Evolutionary conservation across 495 filamentous ascomycete genomes (phyloP), one percentile per base, ranked within the genome.

Genomic region (Trichoderma reesei): DNA sequence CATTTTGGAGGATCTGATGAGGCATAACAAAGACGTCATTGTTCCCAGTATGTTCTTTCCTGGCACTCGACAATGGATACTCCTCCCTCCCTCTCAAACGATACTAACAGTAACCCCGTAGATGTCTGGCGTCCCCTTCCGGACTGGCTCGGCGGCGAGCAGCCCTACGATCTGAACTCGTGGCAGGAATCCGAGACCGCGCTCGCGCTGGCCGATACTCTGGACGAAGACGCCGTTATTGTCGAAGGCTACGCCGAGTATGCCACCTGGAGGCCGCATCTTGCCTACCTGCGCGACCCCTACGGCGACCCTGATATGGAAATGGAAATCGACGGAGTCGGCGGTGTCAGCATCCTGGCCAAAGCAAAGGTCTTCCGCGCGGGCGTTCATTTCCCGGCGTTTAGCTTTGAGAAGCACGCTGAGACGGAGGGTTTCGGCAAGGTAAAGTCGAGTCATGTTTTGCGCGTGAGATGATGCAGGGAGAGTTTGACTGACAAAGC

Each of bases 161-260:
- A 99, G 72, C 95, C 95, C 0, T 99, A 99, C 71, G 95, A 99
- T 78, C 77, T 99, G 72, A 99, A 99, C 70, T 97, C 92, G 1
- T 99, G 95, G 95, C 95, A 98, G 74, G 95, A 99, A 74, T 98
- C 95, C 0, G 95, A 99, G 67, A 98, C 95, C 0, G 95, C 95
- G 0, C 79, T 99, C 56, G 90, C 90, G 4, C 83, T 99, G 33
- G 95, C 95, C 14, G 93, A 98, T 64, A 96, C 90, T 1, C 81
- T 99, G 20, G 95, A 99, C 65, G 95, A 99, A 74, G 95, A 99
- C 75, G 95, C 95, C 0, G 95, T 99, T 34, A 99, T 99, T 76
- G 95, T 99, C 14, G 95, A 99, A 74, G 95, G 95, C 33, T 99
- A 99, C 70, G 95, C 95, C 41, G 95, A 99, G 79, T 99, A 99